Conservation (phyloP, 2,329 filamentous ascomycete genomes). For the Epichloe bromicola region DNA sequence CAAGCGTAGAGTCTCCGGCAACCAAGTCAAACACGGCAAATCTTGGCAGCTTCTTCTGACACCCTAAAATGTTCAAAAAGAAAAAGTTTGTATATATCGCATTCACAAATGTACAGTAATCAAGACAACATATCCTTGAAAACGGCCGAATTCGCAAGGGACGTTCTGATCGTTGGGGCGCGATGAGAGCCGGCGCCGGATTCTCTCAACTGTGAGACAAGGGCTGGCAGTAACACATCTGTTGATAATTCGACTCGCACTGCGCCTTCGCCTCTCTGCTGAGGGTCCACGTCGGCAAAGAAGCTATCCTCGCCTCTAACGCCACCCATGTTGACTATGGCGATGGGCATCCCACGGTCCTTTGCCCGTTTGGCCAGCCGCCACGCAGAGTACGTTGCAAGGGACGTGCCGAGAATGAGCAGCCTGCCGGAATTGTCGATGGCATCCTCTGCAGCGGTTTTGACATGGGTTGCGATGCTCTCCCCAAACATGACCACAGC, state of each 20-base stretch:
- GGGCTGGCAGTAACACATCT: conserved; percentile 41
- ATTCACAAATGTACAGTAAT: conserved; percentile 12
- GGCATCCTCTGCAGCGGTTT: conserved; percentile 62
- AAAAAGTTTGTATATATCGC: neutral
- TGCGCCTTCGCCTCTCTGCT: conserved; percentile 36
- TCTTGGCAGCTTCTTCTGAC: conserved; percentile 39
- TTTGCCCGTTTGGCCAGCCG: conserved; percentile 71
- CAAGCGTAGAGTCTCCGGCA: conserved; percentile 9
- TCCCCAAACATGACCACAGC: conserved; percentile 98
- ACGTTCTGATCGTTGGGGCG: neutral
- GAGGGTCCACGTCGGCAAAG: conserved; percentile 42
- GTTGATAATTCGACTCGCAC: conserved; percentile 46
- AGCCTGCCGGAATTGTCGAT: conserved; percentile 65
- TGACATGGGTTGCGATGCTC: conserved; percentile 58
- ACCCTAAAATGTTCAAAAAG: conserved; percentile 7
- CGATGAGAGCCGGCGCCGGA: conserved; percentile 1
- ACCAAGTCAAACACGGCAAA: conserved; percentile 16
- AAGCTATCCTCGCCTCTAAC: conserved; percentile 67
- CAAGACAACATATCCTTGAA: conserved; percentile 52
- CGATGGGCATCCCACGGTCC: conserved; percentile 73
- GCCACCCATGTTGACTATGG: conserved; percentile 77
- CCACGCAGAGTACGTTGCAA: conserved; percentile 95
- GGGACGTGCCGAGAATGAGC: conserved; percentile 73
- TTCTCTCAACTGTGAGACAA: conserved; percentile 38
- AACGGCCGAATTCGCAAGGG: conserved; percentile 11